A percentile compares a stretch with the other conserved stretches of the same genome.
phyloP scores from a whole-genome alignment of 2,329 filamentous ascomycete genomes.

The Ophidiomyces ophidiicola region DNA sequence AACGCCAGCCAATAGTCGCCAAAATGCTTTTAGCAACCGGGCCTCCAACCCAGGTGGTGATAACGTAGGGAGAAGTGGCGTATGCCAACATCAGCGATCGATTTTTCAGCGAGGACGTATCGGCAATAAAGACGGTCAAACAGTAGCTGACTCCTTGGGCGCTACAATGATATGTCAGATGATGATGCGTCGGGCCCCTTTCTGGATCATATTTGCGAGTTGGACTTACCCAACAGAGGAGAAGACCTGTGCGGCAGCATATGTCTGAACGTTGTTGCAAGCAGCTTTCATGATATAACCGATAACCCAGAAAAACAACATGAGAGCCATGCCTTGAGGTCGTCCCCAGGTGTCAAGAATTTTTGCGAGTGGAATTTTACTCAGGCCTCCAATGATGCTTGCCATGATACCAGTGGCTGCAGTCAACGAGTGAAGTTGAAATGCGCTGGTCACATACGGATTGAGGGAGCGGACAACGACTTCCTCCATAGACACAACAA shows the following conservation, averaged over 20 bases:
- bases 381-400: conserved; percentile 42
- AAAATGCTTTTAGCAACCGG: conserved; percentile 38
- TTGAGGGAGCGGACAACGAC: conserved; percentile 23
- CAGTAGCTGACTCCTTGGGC: conserved; percentile 43
- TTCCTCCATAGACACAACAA: conserved; percentile 25
- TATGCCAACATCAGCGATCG: conserved; percentile 48
- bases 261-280: conserved; percentile 46
- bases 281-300: conserved; percentile 47
- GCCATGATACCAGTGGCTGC: conserved; percentile 42
- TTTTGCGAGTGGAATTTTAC: conserved; percentile 48
- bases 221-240: conserved; percentile 41
- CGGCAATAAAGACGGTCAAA: conserved; percentile 48
- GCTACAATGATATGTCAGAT: conserved; percentile 1
- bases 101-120: conserved; percentile 48
- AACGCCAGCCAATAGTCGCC: conserved; percentile 43
- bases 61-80: conserved; percentile 40
- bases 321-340: conserved; percentile 41
- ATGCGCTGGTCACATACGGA: conserved; percentile 41
- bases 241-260: conserved; percentile 49
- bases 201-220: too few species aligned
- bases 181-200: too few species aligned
- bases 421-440: conserved; percentile 40
- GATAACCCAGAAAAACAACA: conserved; percentile 24
- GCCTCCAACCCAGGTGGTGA: conserved; percentile 35
- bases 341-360: conserved; percentile 49